A percentile compares a stretch with the other conserved stretches of the same genome.
Conservation (phyloP, 2,329 filamentous ascomycete genomes). For the Penicillium sp. region DNA sequence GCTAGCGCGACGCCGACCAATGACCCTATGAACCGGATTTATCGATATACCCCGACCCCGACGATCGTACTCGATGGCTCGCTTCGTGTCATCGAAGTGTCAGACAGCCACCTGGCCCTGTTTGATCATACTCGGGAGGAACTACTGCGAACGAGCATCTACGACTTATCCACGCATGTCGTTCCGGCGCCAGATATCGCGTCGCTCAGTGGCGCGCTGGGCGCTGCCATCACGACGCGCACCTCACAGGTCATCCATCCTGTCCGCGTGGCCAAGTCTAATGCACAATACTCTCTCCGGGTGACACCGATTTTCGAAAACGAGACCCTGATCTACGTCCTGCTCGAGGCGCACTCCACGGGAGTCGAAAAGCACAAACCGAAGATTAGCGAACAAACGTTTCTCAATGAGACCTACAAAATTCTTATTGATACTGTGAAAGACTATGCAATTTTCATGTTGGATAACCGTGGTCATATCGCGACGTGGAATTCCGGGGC, state of each 20-base stretch:
- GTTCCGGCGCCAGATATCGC: constrained; percentile 43
- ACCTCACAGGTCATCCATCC: constrained; percentile 41
- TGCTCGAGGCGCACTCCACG: constrained; percentile 49
- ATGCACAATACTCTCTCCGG: constrained; percentile 36
- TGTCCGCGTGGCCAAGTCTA: constrained; percentile 26
- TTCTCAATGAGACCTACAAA: constrained; percentile 60
- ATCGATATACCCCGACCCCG: constrained; percentile 40
- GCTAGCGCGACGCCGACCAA: background rate
- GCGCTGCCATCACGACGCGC: constrained; percentile 42
- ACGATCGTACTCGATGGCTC: constrained; percentile 45
- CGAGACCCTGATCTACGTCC: constrained; percentile 44
- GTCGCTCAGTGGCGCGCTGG: constrained; percentile 43
- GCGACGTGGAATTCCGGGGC: constrained; percentile 63
- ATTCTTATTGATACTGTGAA: constrained; percentile 64
- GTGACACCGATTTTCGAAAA: constrained; percentile 50
- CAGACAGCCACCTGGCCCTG: constrained; percentile 47
- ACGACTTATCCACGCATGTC: constrained; percentile 42
- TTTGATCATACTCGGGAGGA: constrained; percentile 40
- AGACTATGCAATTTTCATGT: constrained; percentile 66
- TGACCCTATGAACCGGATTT: constrained; percentile 30
- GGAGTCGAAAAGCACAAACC: constrained; percentile 34
- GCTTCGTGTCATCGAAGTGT: constrained; percentile 47
- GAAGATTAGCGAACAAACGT: constrained; percentile 47
- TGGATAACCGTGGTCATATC: constrained; percentile 60
- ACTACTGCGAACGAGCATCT: constrained; percentile 43